phyloP scores from a whole-genome alignment of 768 basidiomycete species.

The Clavaria fumosa region DNA sequence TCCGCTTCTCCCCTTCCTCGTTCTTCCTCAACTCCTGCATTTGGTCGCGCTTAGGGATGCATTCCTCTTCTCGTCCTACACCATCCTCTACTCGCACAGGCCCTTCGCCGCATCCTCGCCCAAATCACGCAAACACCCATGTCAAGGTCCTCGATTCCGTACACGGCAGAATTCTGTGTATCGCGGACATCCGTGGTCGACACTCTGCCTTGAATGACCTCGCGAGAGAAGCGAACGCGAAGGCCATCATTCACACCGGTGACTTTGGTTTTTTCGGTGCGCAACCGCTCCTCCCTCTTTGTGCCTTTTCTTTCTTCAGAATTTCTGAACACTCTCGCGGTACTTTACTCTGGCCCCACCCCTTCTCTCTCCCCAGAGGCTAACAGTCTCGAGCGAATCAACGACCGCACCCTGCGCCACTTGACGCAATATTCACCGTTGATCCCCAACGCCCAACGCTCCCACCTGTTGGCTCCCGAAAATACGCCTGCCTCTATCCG shows the following conservation, averaged over 20 bases:
- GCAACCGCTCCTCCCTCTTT: too few species aligned
- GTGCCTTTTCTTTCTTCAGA: too few species aligned
- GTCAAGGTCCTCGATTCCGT: slow-evolving; percentile 64
- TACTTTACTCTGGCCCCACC: slow-evolving; percentile 1
- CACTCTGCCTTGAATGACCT: slow-evolving; percentile 82
- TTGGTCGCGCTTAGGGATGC: too few species aligned
- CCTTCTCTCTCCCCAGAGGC: slow-evolving; percentile 33
- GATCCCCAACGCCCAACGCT: slow-evolving; percentile 68
- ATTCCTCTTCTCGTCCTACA: slow-evolving; percentile 39
- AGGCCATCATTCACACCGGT: slow-evolving; percentile 92
- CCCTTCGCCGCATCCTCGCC: slow-evolving; percentile 37
- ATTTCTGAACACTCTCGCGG: slow-evolving; percentile 8
- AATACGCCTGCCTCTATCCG: slow-evolving; percentile 57
- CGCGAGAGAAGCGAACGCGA: slow-evolving; percentile 75
- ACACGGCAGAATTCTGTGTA: slow-evolving; percentile 83
- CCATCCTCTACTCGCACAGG: slow-evolving; percentile 45
- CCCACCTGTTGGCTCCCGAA: slow-evolving; percentile 59
- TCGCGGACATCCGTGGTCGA: slow-evolving; percentile 87
- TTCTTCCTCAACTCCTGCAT: too few species aligned
- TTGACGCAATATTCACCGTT: slow-evolving; percentile 94
- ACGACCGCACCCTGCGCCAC: slow-evolving; percentile 91
- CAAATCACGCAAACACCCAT: slow-evolving; percentile 47
- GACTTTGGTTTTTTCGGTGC: slow-evolving; percentile 99
- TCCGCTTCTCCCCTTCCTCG: too few species aligned
- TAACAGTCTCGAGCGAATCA: slow-evolving; percentile 73